A percentile compares a stretch with the other conserved stretches of the same genome.
Conservation (phyloP, 148 eudicot genomes). For the Arctostaphylos glauca region DNA sequence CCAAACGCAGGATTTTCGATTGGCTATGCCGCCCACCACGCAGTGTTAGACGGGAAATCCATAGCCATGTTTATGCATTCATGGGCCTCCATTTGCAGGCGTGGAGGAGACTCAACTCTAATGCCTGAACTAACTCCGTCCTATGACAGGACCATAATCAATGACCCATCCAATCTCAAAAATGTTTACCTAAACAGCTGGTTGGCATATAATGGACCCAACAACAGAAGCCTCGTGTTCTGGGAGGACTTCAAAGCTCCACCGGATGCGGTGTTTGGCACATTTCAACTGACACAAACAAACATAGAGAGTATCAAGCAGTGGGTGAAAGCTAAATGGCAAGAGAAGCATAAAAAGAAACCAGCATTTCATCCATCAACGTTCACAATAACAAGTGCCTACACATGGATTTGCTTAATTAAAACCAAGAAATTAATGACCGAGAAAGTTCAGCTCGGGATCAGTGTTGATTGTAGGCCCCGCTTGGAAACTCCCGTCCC, state of each 20-base stretch:
- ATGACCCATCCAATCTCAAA: neutral
- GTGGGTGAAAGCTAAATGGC: neutral
- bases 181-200: neutral
- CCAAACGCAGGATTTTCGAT: conserved; percentile 15
- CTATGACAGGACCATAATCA: neutral
- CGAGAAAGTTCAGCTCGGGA: neutral
- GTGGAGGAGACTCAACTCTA: neutral
- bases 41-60: conserved; percentile 17
- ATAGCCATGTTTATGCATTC: conserved; percentile 20
- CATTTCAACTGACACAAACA: conserved; percentile 7
- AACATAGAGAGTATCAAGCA: conserved; percentile 14
- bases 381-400: conserved; percentile 9
- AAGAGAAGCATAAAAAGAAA: conserved; percentile 1
- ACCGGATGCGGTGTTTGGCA: neutral
- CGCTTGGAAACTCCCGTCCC: conserved; percentile 10
- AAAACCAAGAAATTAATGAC: neutral
- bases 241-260: conserved; percentile 16
- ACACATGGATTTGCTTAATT: conserved; percentile 19
- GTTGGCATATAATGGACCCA: conserved; percentile 9
- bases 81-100: conserved; percentile 18
- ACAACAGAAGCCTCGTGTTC: conserved; percentile 7
- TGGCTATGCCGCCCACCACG: conserved; percentile 18
- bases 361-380: neutral
- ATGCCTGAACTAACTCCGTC: neutral
- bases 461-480: conserved; percentile 17